Percentiles rank a stretch among this genome's conserved stretches.
Conservation (phyloP, 1,284 basidiomycete genomes). For the Moesziomyces globuligerus region DNA sequence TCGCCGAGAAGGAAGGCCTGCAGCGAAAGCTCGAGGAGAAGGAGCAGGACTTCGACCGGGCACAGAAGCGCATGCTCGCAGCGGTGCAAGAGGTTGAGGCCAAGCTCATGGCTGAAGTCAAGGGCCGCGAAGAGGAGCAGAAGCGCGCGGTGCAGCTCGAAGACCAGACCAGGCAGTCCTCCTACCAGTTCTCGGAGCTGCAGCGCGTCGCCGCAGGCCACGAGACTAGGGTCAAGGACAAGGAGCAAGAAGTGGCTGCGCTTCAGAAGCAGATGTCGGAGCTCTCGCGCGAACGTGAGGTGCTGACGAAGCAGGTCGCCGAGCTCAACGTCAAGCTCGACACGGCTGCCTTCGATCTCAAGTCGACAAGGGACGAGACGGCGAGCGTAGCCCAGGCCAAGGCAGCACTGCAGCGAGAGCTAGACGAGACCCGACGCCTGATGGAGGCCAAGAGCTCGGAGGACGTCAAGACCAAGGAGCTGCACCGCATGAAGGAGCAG, state of each 20-base stretch:
- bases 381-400: conserved; percentile 72
- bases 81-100: conserved; percentile 78
- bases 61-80: conserved; percentile 80
- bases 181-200: conserved; percentile 81
- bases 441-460: conserved; percentile 87
- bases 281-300: conserved; percentile 69
- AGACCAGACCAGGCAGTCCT: conserved; percentile 70
- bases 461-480: conserved; percentile 83
- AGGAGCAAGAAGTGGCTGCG: conserved; percentile 77
- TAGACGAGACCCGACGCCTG: conserved; percentile 79
- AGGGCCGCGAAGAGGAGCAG: conserved; percentile 68
- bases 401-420: conserved; percentile 78
- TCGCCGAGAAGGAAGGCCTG: conserved; percentile 75
- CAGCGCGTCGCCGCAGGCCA: conserved; percentile 81
- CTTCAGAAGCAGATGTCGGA: conserved; percentile 74
- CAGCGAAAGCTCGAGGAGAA: conserved; percentile 77
- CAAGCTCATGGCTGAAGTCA: conserved; percentile 76
- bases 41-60: conserved; percentile 80
- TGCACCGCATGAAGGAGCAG: conserved; percentile 85
- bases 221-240: conserved; percentile 79
- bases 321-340: conserved; percentile 78
- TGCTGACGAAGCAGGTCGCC: conserved; percentile 70
- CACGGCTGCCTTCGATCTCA: conserved; percentile 76
- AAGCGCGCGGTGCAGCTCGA: conserved; percentile 51
- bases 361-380: conserved; percentile 75